Base-by-base conservation (phyloP, 768 basidiomycete genomes). In the Hydnomerulius pinastri region DNA sequence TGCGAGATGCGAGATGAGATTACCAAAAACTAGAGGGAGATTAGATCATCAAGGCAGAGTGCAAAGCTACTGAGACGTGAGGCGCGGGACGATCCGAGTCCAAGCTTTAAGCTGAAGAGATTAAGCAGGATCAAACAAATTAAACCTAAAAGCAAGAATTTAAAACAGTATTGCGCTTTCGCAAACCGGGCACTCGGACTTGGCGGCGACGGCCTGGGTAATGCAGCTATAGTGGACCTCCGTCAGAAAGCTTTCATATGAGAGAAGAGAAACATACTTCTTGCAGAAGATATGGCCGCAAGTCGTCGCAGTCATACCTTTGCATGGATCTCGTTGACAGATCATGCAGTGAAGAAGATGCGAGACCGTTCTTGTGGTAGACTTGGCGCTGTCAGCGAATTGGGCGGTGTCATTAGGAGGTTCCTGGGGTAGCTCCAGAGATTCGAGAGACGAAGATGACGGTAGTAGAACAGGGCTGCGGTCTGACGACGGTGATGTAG, bases 271-370 rank as follows among this genome's bases (percentile, higher is more conserved):
- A 42, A 64, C 77, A 20, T 49, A 82, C 83, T 71, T 50, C 47
- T 79, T 73, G 56, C 83, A 85, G 54, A 85, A 85, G 15, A 85
- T 57, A 53, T 85, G 83, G 3, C 83, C 83, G 56, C 83, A 85
- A 64, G 80, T 77, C 4, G 79, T 83, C 18, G 77, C 82, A 2
- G 79, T 83, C 38, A 77, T 73, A 50, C 81, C 74, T 29, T 75
- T 71, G 45, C 79, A 80, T 1, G 75, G 72, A 45, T 82, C 74
- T 21, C 67, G 60, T 5, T 70, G 65, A 55, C 82, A 84, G 1
- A 73, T 63, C 23, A 83, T 74, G 48, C 80, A 84, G 40, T 82
- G 76, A 41, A 81, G 58, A 4, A 61, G 58, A 35, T 59, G 50
- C 24, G 39, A 33, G 52, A 17, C 28, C 2, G 17, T 35, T 43